Conservation (phyloP, 2,329 filamentous ascomycete genomes). For the Hypoxylon sp. region DNA sequence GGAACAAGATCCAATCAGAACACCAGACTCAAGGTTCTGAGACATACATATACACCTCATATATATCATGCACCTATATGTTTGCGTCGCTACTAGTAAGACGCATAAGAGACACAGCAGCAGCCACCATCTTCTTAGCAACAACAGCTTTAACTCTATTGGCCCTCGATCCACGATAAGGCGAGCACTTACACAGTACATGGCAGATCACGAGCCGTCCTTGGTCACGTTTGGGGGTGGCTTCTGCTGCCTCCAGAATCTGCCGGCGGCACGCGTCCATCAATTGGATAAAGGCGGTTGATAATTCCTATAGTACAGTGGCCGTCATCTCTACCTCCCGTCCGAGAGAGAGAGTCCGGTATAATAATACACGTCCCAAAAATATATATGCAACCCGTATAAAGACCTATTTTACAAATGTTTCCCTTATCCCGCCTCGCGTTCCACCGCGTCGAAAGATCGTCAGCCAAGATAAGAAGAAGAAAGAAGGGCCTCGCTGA, state of each 20-base stretch:
- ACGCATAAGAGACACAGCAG: neutral
- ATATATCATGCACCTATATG: too few species aligned
- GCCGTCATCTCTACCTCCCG: too few species aligned
- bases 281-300: slow-evolving; percentile 3
- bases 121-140: neutral
- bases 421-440: too few species aligned
- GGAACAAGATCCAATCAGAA: neutral
- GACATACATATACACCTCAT: neutral
- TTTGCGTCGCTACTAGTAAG: neutral
- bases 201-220: neutral
- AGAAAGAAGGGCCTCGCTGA: too few species aligned
- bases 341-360: too few species aligned
- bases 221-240: neutral
- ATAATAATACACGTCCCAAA: too few species aligned
- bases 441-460: too few species aligned
- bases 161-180: neutral
- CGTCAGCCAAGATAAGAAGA: too few species aligned
- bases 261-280: neutral
- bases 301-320: neutral
- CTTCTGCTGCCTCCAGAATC: slow-evolving; percentile 4
- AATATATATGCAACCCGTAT: too few species aligned
- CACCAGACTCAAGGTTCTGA: neutral
- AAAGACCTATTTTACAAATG: too few species aligned
- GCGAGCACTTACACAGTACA: neutral
- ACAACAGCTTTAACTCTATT: neutral